Percentiles rank a stretch among this genome's conserved stretches.
Conservation (phyloP, 352 stramenopile genomes). For the Phytophthora quininea region DNA sequence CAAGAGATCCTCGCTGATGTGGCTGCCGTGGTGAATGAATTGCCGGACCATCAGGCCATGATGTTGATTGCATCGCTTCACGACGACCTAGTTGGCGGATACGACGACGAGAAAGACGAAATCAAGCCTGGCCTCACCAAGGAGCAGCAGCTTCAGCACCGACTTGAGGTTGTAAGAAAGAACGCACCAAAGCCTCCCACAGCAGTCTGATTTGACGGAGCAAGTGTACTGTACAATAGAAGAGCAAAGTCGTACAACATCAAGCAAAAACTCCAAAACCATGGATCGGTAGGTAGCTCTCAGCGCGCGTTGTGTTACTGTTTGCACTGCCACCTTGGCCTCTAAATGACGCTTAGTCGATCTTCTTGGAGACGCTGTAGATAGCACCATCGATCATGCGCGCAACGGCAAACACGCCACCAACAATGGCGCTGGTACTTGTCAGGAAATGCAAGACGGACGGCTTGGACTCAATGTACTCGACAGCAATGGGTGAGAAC, state of each 20-base stretch:
- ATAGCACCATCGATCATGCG: conserved; percentile 88
- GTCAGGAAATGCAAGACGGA: conserved; percentile 88
- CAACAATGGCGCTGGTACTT: conserved; percentile 87
- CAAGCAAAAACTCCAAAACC: conserved; percentile 29
- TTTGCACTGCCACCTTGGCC: neutral
- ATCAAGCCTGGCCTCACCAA: conserved; percentile 21
- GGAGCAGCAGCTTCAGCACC: conserved; percentile 35
- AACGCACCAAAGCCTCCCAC: conserved; percentile 20
- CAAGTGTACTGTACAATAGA: conserved; percentile 27
- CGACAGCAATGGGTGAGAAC: conserved; percentile 89
- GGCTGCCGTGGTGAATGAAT: conserved; percentile 52
- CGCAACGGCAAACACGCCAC: conserved; percentile 85
- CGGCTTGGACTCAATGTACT: conserved; percentile 88
- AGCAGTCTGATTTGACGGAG: conserved; percentile 4
- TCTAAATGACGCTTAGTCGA: conserved; percentile 58
- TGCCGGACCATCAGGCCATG: conserved; percentile 63
- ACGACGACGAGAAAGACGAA: conserved; percentile 23
- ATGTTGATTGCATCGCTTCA: conserved; percentile 52
- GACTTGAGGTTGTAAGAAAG: conserved; percentile 35
- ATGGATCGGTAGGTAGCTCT: conserved; percentile 20
- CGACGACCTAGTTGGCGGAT: conserved; percentile 48
- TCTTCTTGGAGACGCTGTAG: conserved; percentile 90
- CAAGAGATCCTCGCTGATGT: conserved; percentile 71
- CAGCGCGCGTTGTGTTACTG: too few species aligned
- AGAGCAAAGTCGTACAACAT: conserved; percentile 8